These are phyloP conservation scores for Detonula confervacea DNA, from an alignment of 352 stramenopile genomes.

Conservation along the genomic window DNA sequence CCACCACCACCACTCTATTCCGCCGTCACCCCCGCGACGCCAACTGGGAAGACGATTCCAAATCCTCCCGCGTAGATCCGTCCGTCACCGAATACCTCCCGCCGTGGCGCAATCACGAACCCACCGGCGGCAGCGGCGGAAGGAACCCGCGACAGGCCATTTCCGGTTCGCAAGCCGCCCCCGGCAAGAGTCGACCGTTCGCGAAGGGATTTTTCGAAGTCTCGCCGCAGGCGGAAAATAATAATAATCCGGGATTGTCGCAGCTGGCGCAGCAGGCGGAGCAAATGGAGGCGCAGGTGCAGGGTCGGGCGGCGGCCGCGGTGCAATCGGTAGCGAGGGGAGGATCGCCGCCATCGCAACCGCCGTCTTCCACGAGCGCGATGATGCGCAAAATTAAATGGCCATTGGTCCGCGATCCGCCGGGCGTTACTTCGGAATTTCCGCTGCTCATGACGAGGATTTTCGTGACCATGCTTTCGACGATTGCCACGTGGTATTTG, in stretches of 20 bases:
- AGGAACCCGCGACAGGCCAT: slow-evolving; percentile 12
- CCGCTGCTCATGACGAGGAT: slow-evolving; percentile 16
- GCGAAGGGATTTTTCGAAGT: too few relatives aligned
- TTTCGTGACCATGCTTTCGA: slow-evolving; percentile 21
- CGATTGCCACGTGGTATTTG: slow-evolving; percentile 24
- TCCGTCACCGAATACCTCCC: slow-evolving; percentile 53
- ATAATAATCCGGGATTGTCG: not conserved
- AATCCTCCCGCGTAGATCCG: slow-evolving; percentile 26
- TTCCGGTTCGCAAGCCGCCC: slow-evolving; percentile 17
- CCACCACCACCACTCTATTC: not conserved
- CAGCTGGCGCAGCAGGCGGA: not conserved
- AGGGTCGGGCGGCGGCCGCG: too few relatives aligned
- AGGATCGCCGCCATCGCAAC: not conserved
- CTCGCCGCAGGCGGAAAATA: slow-evolving; percentile 14
- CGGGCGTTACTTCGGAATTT: slow-evolving; percentile 9
- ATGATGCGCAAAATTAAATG: slow-evolving; percentile 15
- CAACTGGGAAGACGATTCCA: slow-evolving; percentile 53
- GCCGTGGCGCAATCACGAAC: slow-evolving; percentile 49
- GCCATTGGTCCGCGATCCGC: slow-evolving; percentile 22
- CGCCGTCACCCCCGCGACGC: slow-evolving; percentile 7
- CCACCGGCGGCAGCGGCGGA: too few relatives aligned
- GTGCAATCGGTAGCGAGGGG: too few relatives aligned
- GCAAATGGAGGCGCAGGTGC: not conserved
- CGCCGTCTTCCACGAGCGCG: not conserved
- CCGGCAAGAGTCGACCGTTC: slow-evolving; percentile 12